Evolutionary conservation across 768 basidiomycete genomes (phyloP).

Genomic region (Tulasnella sp.): DNA sequence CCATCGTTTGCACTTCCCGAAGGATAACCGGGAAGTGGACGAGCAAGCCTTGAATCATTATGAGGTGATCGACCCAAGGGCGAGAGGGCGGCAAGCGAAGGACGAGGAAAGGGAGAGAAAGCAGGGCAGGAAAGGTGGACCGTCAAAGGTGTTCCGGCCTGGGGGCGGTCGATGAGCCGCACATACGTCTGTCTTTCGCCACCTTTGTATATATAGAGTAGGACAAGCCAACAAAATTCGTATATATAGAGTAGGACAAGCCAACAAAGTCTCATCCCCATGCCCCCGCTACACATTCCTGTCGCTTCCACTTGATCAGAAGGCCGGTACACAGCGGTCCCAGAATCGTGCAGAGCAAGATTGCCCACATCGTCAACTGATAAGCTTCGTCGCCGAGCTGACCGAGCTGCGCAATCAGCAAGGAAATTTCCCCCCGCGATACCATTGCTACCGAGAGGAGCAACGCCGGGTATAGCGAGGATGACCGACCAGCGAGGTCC

Average conservation of each 20-base stretch:
- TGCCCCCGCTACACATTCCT: not conserved
- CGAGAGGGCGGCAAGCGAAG: conserved; percentile 60
- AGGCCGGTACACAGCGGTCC: conserved; percentile 36
- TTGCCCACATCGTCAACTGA: conserved; percentile 51
- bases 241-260: not conserved
- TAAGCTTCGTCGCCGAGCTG: conserved; percentile 38
- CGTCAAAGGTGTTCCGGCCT: not conserved
- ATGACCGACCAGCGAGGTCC: too few species aligned
- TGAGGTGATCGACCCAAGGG: conserved; percentile 80
- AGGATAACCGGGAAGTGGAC: conserved; percentile 66
- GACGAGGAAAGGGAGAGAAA: conserved; percentile 73
- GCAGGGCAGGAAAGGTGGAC: conserved; percentile 13
- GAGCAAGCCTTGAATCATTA: conserved; percentile 74
- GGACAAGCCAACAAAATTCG: not conserved
- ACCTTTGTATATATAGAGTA: not conserved
- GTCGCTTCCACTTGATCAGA: conserved; percentile 18
- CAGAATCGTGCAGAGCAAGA: conserved; percentile 45
- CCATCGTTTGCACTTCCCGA: conserved; percentile 67
- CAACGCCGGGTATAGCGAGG: not conserved
- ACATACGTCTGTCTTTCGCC: not conserved
- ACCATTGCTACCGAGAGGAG: conserved; percentile 51
- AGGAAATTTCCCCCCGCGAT: conserved; percentile 60
- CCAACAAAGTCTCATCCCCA: not conserved
- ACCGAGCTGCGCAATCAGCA: conserved; percentile 45
- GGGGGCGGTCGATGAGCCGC: not conserved